Percentiles rank a stretch among this genome's conserved stretches.
Conservation (phyloP, 495 filamentous ascomycete genomes). For the Alectoria sarmentosa region DNA sequence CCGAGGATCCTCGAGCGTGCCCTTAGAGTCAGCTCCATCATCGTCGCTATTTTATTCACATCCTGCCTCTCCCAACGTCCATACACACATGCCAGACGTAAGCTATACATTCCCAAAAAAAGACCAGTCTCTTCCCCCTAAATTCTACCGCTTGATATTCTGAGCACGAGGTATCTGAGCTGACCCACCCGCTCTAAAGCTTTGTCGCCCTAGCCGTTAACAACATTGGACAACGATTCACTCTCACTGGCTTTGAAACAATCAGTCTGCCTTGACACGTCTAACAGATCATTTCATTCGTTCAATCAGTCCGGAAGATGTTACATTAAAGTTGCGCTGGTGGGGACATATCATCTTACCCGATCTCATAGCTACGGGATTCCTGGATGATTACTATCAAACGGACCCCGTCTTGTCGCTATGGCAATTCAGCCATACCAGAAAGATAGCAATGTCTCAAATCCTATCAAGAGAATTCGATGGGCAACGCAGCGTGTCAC, state of each 20-base stretch:
- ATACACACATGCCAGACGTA: neutral
- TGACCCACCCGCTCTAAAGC: neutral
- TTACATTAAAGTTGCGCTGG: neutral
- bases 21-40: neutral
- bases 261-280: neutral
- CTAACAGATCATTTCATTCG: neutral
- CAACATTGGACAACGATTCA: neutral
- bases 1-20: neutral
- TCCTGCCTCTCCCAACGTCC: neutral
- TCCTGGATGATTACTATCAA: slow-evolving; percentile 16
- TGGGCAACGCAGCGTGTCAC: slow-evolving; percentile 88
- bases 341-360: neutral
- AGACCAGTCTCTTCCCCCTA: neutral
- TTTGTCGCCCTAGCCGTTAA: neutral
- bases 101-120: neutral
- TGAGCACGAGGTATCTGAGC: slow-evolving; percentile 4
- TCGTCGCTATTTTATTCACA: neutral
- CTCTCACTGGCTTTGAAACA: neutral
- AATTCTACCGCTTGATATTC: neutral
- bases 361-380: neutral
- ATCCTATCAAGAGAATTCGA: slow-evolving; percentile 66
- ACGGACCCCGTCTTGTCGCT: slow-evolving; percentile 14
- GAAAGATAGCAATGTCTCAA: slow-evolving; percentile 46
- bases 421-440: slow-evolving; percentile 37
- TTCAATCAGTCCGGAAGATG: slow-evolving; percentile 1